Percentiles rank a stretch among this genome's conserved stretches.
These are phyloP conservation scores for Colletotrichum scovillei DNA, from an alignment of 2,329 filamentous ascomycete genomes.

Conservation along the genomic window DNA sequence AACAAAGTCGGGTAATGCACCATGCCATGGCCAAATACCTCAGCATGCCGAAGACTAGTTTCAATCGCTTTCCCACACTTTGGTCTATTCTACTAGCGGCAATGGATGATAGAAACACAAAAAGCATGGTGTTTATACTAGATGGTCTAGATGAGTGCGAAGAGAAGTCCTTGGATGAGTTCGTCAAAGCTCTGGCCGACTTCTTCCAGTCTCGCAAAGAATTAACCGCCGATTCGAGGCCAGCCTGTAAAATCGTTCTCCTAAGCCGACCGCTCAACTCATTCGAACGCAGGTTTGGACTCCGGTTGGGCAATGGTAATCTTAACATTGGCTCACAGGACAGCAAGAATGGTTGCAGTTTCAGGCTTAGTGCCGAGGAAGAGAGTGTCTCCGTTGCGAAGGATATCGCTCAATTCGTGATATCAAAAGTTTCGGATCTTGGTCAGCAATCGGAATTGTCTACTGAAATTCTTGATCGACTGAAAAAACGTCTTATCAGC, in stretches of 20 bases:
- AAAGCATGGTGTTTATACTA: neutral
- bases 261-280: neutral
- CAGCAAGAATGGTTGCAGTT: neutral
- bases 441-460: neutral
- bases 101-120: neutral
- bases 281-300: neutral
- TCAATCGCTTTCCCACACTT: neutral
- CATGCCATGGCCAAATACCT: neutral
- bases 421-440: neutral
- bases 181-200: neutral
- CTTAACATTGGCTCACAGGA: neutral
- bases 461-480: neutral
- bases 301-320: no score
- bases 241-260: neutral
- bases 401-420: neutral
- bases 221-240: rapidly evolving
- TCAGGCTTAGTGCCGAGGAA: neutral
- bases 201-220: neutral
- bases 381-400: neutral
- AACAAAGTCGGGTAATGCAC: neutral
- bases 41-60: neutral
- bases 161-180: neutral
- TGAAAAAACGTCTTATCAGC: neutral
- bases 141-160: neutral
- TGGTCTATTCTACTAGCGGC: neutral